These are phyloP conservation scores for Globisporangium parvum DNA, from an alignment of 352 stramenopile species.

Conservation along the genomic window DNA sequence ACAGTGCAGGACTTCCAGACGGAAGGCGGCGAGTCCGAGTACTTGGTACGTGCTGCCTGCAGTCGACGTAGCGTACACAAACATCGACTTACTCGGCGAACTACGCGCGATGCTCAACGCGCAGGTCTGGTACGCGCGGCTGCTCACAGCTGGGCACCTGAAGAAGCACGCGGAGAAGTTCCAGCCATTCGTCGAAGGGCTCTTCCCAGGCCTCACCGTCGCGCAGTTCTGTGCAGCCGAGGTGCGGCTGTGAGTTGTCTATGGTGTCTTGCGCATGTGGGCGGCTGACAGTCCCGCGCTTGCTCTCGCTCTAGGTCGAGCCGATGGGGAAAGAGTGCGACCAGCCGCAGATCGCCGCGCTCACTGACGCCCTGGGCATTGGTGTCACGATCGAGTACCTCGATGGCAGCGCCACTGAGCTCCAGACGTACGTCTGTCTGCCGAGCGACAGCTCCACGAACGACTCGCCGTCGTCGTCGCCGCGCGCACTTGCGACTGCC, in stretches of 20 bases:
- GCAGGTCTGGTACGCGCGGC: slow-evolving; percentile 82
- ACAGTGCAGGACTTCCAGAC: slow-evolving; percentile 78
- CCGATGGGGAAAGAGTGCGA: slow-evolving; percentile 92
- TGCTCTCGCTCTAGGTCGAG: slow-evolving; percentile 61
- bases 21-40: slow-evolving; percentile 80
- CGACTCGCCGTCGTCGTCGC: background rate
- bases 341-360: slow-evolving; percentile 89
- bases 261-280: background rate
- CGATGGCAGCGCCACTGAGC: slow-evolving; percentile 66
- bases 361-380: slow-evolving; percentile 89
- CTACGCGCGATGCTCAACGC: too few relatives aligned
- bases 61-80: too few relatives aligned
- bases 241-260: slow-evolving; percentile 14
- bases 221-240: slow-evolving; percentile 80
- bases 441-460: slow-evolving; percentile 9
- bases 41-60: slow-evolving; percentile 36
- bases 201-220: slow-evolving; percentile 75
- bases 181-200: slow-evolving; percentile 85
- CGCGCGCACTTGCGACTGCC: background rate
- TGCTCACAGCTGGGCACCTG: slow-evolving; percentile 78
- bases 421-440: slow-evolving; percentile 65
- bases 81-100: too few relatives aligned
- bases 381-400: slow-evolving; percentile 92
- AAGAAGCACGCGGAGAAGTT: slow-evolving; percentile 88
- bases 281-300: background rate